Base-by-base conservation (phyloP, 176 grass and related monocot genomes). In the bread wheat (Triticum aestivum) region DNA sequence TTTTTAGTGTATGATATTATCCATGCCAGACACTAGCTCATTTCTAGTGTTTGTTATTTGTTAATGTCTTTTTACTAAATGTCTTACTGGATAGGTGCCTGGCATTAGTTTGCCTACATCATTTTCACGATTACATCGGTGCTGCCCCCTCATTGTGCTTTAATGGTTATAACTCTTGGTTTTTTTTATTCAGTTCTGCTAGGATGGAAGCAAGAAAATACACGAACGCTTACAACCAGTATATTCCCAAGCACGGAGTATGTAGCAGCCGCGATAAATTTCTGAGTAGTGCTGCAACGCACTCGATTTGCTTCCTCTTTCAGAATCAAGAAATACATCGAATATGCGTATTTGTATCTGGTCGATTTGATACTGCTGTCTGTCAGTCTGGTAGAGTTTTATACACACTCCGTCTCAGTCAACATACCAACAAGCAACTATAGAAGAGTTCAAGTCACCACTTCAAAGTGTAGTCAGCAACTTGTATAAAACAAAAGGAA, bases 151-250 rank as follows among this genome's bases (percentile, higher is more conserved):
- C 23, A 18, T 18, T 35, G 17, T 39, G 20, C 38, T 39, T 83
- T 59, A 39, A 27, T 56, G 37, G 13, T 59, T 61, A 9, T 9
- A 74, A 64, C 17, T 45, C 11, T 30, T 4, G 17, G 2, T 84
- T 47, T 27, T 65, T 76, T 35, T 74, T 41, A 27, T 26, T 75
- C 45, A 14, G 15, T 23, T 42, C 23, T 34, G 71, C 70, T 65
- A 84, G 39, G 82, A 63, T 76, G 70, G 73, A 84, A 34, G 56
- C 37, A 84, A 63, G 39, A 65, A 75, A 84, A 47, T 38, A 44
- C 44, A 61, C 15, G 39, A 47, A 49, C 8, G 41, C 44, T 49
- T 2, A 33, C 6, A 23, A 11, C 11, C 29, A 52, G 11, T 52
- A 54, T 82, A 52, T 82, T 54, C 13, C 21, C 3, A 8, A 69